Percentiles rank a stretch among this genome's conserved stretches.
phyloP scores from a whole-genome alignment of 768 basidiomycete genomes.

The Amanita fuliginea region DNA sequence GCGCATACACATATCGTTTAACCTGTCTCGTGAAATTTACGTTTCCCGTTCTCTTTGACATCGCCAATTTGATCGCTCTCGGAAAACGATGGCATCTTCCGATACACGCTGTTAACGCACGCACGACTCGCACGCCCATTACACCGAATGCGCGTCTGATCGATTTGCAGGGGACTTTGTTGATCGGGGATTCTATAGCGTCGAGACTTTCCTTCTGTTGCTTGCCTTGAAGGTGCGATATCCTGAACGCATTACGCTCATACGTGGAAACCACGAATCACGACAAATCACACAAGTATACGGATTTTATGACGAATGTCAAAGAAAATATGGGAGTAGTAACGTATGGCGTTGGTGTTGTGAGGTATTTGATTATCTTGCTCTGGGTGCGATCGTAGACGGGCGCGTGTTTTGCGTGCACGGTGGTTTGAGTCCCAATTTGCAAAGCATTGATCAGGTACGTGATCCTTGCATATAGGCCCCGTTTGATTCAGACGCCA shows the following conservation, averaged over 20 bases:
- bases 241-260: slow-evolving; percentile 93
- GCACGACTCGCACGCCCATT: not conserved
- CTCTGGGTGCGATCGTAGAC: slow-evolving; percentile 92
- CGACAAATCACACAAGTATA: slow-evolving; percentile 96
- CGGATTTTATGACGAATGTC: slow-evolving; percentile 94
- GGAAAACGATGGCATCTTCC: slow-evolving; percentile 1
- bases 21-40: not conserved
- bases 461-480: slow-evolving; percentile 11
- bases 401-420: slow-evolving; percentile 96
- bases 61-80: not conserved
- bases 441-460: slow-evolving; percentile 85
- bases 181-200: slow-evolving; percentile 93
- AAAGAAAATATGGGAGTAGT: slow-evolving; percentile 85
- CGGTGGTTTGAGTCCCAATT: slow-evolving; percentile 86
- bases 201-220: slow-evolving; percentile 91
- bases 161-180: slow-evolving; percentile 78
- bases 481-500: not conserved
- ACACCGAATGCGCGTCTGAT: not conserved
- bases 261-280: slow-evolving; percentile 96
- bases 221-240: slow-evolving; percentile 95
- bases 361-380: slow-evolving; percentile 96
- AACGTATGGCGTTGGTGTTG: slow-evolving; percentile 99
- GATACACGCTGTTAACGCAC: not conserved
- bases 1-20: slow-evolving; percentile 15
- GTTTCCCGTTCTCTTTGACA: not conserved